Conservation (phyloP, 306 rosid species). For the Psophocarpus tetragonolobus region DNA sequence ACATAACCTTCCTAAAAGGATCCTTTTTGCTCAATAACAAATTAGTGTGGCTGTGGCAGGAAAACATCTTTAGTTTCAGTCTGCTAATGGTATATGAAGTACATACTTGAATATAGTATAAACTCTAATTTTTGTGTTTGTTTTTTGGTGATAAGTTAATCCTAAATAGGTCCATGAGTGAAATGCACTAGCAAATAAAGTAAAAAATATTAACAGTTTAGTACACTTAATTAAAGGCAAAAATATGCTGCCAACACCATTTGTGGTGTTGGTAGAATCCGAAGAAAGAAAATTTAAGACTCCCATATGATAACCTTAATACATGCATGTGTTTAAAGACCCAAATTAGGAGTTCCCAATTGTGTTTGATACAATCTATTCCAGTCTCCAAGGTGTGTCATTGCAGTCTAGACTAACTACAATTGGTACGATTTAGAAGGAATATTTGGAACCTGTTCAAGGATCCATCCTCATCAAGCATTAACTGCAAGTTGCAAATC, state of each 20-base stretch:
- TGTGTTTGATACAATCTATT: background rate
- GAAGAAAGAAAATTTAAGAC: background rate
- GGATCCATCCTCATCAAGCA: slow-evolving; percentile 23
- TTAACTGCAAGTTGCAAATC: slow-evolving; percentile 4
- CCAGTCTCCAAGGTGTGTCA: slow-evolving; percentile 8
- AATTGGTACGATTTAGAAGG: background rate
- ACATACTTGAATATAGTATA: background rate
- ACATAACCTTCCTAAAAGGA: background rate
- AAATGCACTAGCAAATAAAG: too few species aligned
- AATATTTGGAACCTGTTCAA: background rate
- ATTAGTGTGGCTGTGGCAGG: background rate
- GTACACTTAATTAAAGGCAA: background rate
- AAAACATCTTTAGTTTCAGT: background rate
- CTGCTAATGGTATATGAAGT: background rate
- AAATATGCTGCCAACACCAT: background rate
- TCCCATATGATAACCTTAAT: background rate
- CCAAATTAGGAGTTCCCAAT: background rate
- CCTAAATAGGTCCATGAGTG: background rate
- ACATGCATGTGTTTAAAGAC: background rate
- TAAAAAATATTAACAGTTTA: background rate
- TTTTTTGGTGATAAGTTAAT: background rate
- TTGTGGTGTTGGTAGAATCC: background rate
- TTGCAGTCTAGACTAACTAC: background rate
- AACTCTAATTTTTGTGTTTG: background rate
- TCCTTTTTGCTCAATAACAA: background rate